These are phyloP conservation scores for Fusarium buxicola DNA, from an alignment of 2,329 filamentous ascomycete species.

Conservation along the genomic window DNA sequence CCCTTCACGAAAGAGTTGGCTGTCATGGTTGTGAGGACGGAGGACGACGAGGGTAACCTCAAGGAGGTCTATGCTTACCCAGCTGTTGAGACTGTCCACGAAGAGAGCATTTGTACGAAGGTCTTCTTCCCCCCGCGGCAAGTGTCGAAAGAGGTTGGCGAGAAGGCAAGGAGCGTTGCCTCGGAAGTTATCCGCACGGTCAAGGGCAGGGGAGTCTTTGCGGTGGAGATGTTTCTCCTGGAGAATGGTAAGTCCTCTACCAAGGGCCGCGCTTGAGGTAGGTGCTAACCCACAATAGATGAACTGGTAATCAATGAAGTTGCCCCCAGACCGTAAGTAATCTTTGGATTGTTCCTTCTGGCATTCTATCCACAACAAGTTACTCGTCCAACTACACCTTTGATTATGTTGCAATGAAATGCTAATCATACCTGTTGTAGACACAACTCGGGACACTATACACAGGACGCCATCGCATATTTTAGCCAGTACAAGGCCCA, in stretches of 20 bases:
- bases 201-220: constrained; percentile 91
- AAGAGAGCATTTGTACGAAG: constrained; percentile 94
- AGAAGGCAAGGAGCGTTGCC: constrained; percentile 56
- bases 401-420: constrained; percentile 40
- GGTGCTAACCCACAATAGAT: constrained; percentile 50
- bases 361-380: constrained; percentile 36
- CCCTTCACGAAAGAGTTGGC: constrained; percentile 88
- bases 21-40: constrained; percentile 94
- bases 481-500: constrained; percentile 94
- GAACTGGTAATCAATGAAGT: constrained; percentile 86
- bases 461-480: constrained; percentile 88
- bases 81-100: constrained; percentile 92
- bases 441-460: constrained; percentile 96
- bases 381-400: no score
- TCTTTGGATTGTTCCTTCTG: no score
- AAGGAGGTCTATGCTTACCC: constrained; percentile 78
- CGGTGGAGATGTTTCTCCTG: constrained; percentile 94
- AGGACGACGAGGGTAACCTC: constrained; percentile 68
- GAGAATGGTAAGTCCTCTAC: constrained; percentile 65
- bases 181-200: constrained; percentile 76
- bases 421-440: constrained; percentile 10
- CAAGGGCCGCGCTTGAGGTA: not conserved
- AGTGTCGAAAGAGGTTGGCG: constrained; percentile 82
- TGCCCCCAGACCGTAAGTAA: constrained; percentile 69
- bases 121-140: constrained; percentile 86